Evolutionary conservation across 169 alveolate genomes (phyloP).

Genomic region (Eimeria maxima): DNA sequence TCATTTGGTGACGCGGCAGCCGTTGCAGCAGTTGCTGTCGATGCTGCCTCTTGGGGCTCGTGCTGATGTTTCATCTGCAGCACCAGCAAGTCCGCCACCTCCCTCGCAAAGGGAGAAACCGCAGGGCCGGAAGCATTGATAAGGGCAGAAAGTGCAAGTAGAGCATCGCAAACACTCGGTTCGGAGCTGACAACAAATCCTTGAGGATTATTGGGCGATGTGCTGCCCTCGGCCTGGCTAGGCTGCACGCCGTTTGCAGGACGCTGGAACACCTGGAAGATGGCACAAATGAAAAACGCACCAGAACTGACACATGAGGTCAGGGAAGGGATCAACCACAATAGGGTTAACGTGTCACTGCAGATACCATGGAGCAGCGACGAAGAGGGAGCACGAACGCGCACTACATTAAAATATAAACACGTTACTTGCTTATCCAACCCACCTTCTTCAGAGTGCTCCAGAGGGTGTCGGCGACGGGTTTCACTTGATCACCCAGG

Average conservation of each 20-base stretch:
- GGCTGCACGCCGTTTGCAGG: constrained; percentile 28
- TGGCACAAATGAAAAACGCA: neutral
- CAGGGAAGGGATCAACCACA: neutral
- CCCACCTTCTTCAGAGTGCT: constrained; percentile 53
- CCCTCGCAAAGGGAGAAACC: constrained; percentile 74
- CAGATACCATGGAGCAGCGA: neutral
- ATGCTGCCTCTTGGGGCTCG: constrained; percentile 66
- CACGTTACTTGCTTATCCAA: neutral
- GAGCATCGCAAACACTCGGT: constrained; percentile 88
- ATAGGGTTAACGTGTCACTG: neutral
- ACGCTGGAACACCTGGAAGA: constrained; percentile 41
- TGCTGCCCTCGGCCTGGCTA: constrained; percentile 16
- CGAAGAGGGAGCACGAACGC: neutral
- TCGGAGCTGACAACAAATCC: constrained; percentile 70
- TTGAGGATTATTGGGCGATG: constrained; percentile 32
- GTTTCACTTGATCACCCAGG: constrained; percentile 77
- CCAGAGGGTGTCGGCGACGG: constrained; percentile 77
- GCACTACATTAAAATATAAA: neutral
- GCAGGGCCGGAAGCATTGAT: constrained; percentile 86
- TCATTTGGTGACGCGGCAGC: constrained; percentile 8
- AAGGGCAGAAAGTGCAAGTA: constrained; percentile 91
- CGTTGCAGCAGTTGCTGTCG: constrained; percentile 71
- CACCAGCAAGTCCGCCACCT: constrained; percentile 74
- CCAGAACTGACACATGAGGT: too few species aligned
- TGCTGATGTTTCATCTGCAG: constrained; percentile 66